phyloP scores from a whole-genome alignment of 129 eudicot species.

The Flaveria linearis region DNA sequence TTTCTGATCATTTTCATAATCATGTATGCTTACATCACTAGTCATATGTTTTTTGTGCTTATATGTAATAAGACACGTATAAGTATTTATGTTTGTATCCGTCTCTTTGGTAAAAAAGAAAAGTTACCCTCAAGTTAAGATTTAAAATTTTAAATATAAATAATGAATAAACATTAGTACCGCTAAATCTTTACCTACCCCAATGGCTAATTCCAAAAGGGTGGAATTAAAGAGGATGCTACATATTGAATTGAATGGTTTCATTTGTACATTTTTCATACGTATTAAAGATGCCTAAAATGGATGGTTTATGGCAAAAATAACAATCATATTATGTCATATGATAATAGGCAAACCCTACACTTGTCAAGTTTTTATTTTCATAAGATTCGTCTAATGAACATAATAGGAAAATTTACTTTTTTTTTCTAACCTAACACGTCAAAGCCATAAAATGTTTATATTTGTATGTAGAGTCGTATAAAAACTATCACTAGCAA shows the following conservation, averaged over 20 bases:
- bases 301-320: conserved; percentile 17
- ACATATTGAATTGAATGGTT: conserved; percentile 8
- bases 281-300: conserved; percentile 28
- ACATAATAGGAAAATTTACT: background rate
- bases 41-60: too few relatives aligned
- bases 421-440: background rate
- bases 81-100: too few relatives aligned
- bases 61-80: too few relatives aligned
- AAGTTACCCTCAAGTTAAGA: background rate
- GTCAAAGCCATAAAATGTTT: background rate
- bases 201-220: conserved; percentile 11
- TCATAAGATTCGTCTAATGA: conserved; percentile 8
- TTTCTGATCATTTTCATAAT: too few relatives aligned
- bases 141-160: background rate
- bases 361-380: background rate
- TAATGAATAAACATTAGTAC: background rate
- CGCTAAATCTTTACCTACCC: background rate
- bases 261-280: conserved; percentile 9
- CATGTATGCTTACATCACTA: too few relatives aligned
- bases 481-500: background rate
- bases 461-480: background rate
- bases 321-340: conserved; percentile 2
- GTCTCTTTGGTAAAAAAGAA: too few relatives aligned
- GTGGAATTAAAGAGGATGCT: conserved; percentile 8
- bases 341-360: conserved; percentile 10